Base-by-base conservation (phyloP, 1,139 yeast genomes). In the Hemisphaericaspora xylofermentans region DNA sequence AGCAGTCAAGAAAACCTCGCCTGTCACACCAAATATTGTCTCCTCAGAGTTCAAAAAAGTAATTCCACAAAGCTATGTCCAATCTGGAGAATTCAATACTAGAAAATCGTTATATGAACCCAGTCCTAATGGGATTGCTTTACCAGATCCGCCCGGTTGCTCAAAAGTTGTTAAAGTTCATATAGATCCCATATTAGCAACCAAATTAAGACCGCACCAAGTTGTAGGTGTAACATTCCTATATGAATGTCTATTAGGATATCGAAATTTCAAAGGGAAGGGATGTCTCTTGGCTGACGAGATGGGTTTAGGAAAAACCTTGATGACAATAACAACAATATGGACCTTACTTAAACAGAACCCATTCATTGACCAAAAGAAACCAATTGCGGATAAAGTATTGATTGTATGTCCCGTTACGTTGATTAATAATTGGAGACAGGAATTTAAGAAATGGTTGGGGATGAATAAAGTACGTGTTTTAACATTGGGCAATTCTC, bases 241-340 rank as follows among this genome's bases (percentile, higher is more conserved):
- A 52, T 88, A 88, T 54, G 86, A 86, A 43, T 88, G 96, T 52
- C 74, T 89, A 2, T 78, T 85, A 82, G 95, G 95, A 0, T 63
- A 73, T 45, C 62, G 73, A 28, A 66, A 72, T 19, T 61, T 63
- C 24, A 58, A 65, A n/a, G 87, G 84, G 2, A 58, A 66, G 36
- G 98, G 98, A 0, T 93, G 94, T 2, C 65, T 93, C 6, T 62
- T 93, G 38, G 98, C 98, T 0, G 98, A 93, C 60, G 98, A 93
- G 56, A 93, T 93, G 98, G 98, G 98, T 0, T 68, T 93, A 19
- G 99, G 99, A 0, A 93, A 93, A 57, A 91, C 98, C 0, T 63
- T 93, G 28, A 89, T 84, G 78, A 81, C 97, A 0, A 91, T 93
- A 4, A 58, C 95, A 0, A 58, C 89, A 28, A 73, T 93, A 3